phyloP scores from a whole-genome alignment of 306 rosid genomes.

The Potentilla sterilis region DNA sequence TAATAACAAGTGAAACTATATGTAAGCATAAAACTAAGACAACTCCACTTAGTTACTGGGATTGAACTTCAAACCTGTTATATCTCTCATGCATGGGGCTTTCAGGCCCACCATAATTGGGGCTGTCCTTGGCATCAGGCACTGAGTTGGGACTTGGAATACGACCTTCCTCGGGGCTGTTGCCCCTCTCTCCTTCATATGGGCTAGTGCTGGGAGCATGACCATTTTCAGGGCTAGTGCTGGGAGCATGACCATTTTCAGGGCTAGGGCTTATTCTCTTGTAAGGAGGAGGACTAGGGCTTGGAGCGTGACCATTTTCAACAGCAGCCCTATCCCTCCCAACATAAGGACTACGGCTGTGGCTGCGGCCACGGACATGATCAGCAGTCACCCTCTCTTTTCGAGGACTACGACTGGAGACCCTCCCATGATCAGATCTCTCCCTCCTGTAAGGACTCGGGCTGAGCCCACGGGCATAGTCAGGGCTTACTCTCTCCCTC shows the following conservation, averaged over 20 bases:
- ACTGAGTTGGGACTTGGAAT: constrained; percentile 47
- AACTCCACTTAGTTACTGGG: background rate
- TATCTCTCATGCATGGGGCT: constrained; percentile 79
- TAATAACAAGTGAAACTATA: background rate
- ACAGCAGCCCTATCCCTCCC: constrained; percentile 38
- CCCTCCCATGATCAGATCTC: constrained; percentile 46
- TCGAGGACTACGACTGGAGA: constrained; percentile 49
- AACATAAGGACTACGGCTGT: constrained; percentile 48
- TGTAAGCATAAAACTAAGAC: background rate
- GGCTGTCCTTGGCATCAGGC: constrained; percentile 65
- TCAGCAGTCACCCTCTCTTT: constrained; percentile 43
- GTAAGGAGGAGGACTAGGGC: constrained; percentile 61
- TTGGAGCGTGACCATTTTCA: constrained; percentile 37
- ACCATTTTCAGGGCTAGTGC: constrained; percentile 64
- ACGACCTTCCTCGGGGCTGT: constrained; percentile 56
- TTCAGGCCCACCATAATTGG: constrained; percentile 73
- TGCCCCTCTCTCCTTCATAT: constrained; percentile 35
- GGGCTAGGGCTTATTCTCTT: constrained; percentile 53
- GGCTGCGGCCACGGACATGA: constrained; percentile 32
- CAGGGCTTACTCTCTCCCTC: constrained; percentile 60
- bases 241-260: constrained; percentile 48
- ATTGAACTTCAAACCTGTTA: constrained; percentile 51
- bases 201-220: constrained; percentile 44
- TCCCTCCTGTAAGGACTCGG: constrained; percentile 63
- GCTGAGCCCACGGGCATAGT: constrained; percentile 52